These are phyloP conservation scores for Trifolium subterraneum DNA, from an alignment of 306 rosid species.

Conservation along the genomic window DNA sequence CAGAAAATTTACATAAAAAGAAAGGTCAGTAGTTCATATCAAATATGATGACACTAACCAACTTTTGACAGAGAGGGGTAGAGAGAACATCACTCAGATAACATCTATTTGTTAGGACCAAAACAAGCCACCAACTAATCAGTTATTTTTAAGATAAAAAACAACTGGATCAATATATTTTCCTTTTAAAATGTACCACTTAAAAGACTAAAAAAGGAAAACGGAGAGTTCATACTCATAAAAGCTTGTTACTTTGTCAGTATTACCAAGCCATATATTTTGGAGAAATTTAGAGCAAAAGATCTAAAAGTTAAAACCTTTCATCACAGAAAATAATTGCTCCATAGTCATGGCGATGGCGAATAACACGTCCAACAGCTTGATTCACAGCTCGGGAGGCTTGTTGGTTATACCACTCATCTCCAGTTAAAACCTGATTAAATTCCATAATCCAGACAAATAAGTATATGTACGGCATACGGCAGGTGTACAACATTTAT, in stretches of 20 bases:
- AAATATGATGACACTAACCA: slow-evolving; percentile 19
- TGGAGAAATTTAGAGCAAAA: slow-evolving; percentile 30
- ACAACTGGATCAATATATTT: slow-evolving; percentile 9
- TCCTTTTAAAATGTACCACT: slow-evolving; percentile 10
- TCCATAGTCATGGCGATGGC: slow-evolving; percentile 96
- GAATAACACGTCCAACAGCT: slow-evolving; percentile 97
- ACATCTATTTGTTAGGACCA: slow-evolving; percentile 25
- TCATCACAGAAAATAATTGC: slow-evolving; percentile 93
- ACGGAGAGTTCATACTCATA: neutral
- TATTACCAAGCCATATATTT: slow-evolving; percentile 29
- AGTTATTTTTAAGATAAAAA: slow-evolving; percentile 24
- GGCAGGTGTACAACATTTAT: slow-evolving; percentile 7
- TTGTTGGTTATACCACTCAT: slow-evolving; percentile 95
- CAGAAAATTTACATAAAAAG: slow-evolving; percentile 19
- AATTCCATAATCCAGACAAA: slow-evolving; percentile 38
- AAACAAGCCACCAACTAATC: slow-evolving; percentile 18
- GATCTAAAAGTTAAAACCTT: slow-evolving; percentile 61
- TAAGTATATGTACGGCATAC: slow-evolving; percentile 2
- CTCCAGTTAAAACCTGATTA: slow-evolving; percentile 72
- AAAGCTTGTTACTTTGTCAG: slow-evolving; percentile 24
- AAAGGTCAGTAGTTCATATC: slow-evolving; percentile 8
- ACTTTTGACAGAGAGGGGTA: neutral
- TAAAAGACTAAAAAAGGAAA: slow-evolving; percentile 10
- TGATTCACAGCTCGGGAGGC: slow-evolving; percentile 97
- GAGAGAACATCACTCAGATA: slow-evolving; percentile 15